Base-by-base conservation (phyloP, 495 filamentous ascomycete species). In the Lineolata rhizophorae region DNA sequence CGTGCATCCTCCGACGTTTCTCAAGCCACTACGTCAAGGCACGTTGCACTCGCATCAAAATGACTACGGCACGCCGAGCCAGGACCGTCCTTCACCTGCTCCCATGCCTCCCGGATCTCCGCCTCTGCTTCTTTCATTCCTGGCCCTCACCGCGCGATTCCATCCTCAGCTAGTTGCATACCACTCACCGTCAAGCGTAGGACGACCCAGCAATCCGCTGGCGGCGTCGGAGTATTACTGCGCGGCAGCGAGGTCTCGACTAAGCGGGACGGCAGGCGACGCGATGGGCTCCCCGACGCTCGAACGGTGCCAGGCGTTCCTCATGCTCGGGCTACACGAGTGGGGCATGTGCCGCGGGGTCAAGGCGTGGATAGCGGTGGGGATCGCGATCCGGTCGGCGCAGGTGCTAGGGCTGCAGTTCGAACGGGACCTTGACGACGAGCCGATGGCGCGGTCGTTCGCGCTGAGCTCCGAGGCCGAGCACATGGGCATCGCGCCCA, bases 291-390 rank as follows among this genome's bases (percentile, higher is more conserved):
- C 59, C 32, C 42, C 71, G 44, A 43, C 73, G 6, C 57, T 90
- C 4, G 70, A 83, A 34, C 62, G 72, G 15, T 69, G 76, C 2
- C 77, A 85, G 43, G 76, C 74, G 3, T 58, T 79, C 13, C 53
- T 87, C 27, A 87, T 90, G 78, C 57, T 92, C 6, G 75, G 70
- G 1, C 57, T 87, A 14, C 78, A 87, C 42, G 79, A 85, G 44
- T 87, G 80, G 79, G 73, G 74, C 18, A 78, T 78, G 56, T 68
- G 64, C 20, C 67, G 77, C 25, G 80, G 76, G 1, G 62, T 70
- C 39, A 70, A 65, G 34, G 77, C 78, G 6, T 87, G 77, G 72
- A 56, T 81, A 37, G 76, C 76, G 37, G 64, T 83, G 11, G 78
- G 80, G 5, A 57, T 70, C 38, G 81, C 81, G 18, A 77, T 83